Evolutionary conservation across 202 grass and related monocot genomes (phyloP).

Genomic region (Schoenoplectus triqueter): DNA sequence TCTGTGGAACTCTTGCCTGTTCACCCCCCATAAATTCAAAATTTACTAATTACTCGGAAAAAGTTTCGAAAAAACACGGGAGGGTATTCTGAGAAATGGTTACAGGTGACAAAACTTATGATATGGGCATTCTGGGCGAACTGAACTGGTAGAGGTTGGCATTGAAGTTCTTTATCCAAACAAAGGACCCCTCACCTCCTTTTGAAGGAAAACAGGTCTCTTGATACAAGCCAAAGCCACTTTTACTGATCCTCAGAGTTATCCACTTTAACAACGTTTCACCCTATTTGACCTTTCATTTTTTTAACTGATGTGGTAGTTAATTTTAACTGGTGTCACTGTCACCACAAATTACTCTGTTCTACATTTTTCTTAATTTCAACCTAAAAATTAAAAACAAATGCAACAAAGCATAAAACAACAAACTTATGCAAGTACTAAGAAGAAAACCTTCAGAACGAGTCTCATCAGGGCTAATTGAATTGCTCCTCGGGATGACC

Average conservation of each 20-base stretch:
- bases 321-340: constrained; percentile 25
- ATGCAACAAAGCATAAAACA: background rate
- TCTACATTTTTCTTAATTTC: background rate
- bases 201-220: background rate
- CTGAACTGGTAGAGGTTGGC: constrained; percentile 10
- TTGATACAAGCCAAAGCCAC: constrained; percentile 17
- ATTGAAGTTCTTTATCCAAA: background rate
- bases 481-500: constrained; percentile 47
- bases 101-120: background rate
- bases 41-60: background rate
- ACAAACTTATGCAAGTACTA: constrained; percentile 1
- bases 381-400: background rate
- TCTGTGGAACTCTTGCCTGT: constrained; percentile 45
- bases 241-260: background rate
- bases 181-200: background rate
- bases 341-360: background rate
- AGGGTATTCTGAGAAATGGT: background rate
- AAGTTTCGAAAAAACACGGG: background rate
- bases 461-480: constrained; percentile 4
- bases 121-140: background rate
- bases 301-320: constrained; percentile 8
- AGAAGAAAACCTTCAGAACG: background rate
- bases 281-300: constrained; percentile 2
- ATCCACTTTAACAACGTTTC: constrained; percentile 13
- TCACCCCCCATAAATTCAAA: constrained; percentile 35